Conservation (phyloP, 2,329 filamentous ascomycete genomes). For the Teratosphaeria gauchensis region DNA sequence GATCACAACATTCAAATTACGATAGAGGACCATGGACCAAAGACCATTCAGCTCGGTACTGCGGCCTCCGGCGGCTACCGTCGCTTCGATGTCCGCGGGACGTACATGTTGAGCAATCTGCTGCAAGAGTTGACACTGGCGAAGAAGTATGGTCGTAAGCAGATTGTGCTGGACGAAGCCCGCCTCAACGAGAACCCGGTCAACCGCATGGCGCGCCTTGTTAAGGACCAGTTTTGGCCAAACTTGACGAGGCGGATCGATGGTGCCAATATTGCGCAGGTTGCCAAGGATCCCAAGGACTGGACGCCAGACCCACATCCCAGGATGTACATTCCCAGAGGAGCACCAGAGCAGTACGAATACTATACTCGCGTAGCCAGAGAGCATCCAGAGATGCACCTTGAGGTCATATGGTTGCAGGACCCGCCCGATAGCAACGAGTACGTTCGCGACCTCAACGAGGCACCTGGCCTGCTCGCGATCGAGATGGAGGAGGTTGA, state of each 20-base stretch:
- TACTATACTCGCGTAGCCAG: slow-evolving; percentile 78
- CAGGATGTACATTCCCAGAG: slow-evolving; percentile 79
- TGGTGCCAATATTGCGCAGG: slow-evolving; percentile 73
- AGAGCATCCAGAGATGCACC: slow-evolving; percentile 68
- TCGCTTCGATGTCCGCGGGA: slow-evolving; percentile 83
- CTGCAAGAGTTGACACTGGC: slow-evolving; percentile 90
- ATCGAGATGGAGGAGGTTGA: slow-evolving; percentile 66
- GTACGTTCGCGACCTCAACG: slow-evolving; percentile 72
- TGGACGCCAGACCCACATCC: slow-evolving; percentile 86
- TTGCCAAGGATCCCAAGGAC: slow-evolving; percentile 85
- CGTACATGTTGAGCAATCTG: slow-evolving; percentile 94
- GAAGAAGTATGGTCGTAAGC: slow-evolving; percentile 78
- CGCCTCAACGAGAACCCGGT: slow-evolving; percentile 94
- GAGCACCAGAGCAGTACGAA: slow-evolving; percentile 75
- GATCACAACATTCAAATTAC: slow-evolving; percentile 95
- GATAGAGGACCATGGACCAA: slow-evolving; percentile 89
- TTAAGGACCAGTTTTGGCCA: slow-evolving; percentile 87
- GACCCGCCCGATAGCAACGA: slow-evolving; percentile 59
- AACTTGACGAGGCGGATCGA: slow-evolving; percentile 84
- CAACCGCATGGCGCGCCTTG: slow-evolving; percentile 72
- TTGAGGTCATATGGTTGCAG: slow-evolving; percentile 76
- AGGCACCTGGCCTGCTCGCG: slow-evolving; percentile 79
- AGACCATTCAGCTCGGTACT: slow-evolving; percentile 79
- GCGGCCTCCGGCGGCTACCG: slow-evolving; percentile 78
- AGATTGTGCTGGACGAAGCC: slow-evolving; percentile 83